Evolutionary conservation across 495 filamentous ascomycete species (phyloP).

Genomic region (Aspergillus sparsus): DNA sequence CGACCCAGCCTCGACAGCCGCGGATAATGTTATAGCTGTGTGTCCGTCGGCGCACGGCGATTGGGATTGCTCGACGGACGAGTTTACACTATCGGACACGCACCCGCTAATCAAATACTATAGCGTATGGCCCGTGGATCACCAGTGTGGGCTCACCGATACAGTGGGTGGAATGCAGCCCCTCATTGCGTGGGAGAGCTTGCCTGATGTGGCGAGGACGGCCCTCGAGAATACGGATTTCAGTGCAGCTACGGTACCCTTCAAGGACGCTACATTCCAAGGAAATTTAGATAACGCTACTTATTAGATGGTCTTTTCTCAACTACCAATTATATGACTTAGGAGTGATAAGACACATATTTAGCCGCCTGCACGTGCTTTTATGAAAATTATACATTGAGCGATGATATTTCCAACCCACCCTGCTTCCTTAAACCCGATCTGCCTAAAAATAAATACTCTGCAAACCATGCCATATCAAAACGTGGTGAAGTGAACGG

Average conservation of each 20-base stretch:
- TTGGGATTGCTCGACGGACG: constrained; percentile 50
- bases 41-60: constrained; percentile 53
- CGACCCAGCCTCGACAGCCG: constrained; percentile 32
- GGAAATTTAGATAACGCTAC: constrained; percentile 40
- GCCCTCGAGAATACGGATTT: constrained; percentile 47
- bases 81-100: constrained; percentile 39
- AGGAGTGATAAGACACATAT: too few relatives aligned
- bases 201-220: constrained; percentile 39
- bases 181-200: constrained; percentile 56
- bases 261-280: constrained; percentile 44
- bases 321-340: too few relatives aligned
- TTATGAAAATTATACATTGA: too few relatives aligned
- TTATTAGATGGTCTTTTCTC: constrained; percentile 27
- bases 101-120: constrained; percentile 50
- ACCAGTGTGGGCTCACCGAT: constrained; percentile 45
- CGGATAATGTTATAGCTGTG: constrained; percentile 50
- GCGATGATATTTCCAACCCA: too few relatives aligned
- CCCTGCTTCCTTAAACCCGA: too few relatives aligned
- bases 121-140: constrained; percentile 52
- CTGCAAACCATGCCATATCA: too few relatives aligned
- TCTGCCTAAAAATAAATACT: too few relatives aligned
- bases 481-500: too few relatives aligned
- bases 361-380: too few relatives aligned
- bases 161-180: constrained; percentile 53
- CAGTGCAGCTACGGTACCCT: constrained; percentile 46